Percentiles rank a stretch among this genome's conserved stretches.
phyloP scores from a whole-genome alignment of 1,284 basidiomycete genomes.

The Cutaneotrichosporon cutaneum region DNA sequence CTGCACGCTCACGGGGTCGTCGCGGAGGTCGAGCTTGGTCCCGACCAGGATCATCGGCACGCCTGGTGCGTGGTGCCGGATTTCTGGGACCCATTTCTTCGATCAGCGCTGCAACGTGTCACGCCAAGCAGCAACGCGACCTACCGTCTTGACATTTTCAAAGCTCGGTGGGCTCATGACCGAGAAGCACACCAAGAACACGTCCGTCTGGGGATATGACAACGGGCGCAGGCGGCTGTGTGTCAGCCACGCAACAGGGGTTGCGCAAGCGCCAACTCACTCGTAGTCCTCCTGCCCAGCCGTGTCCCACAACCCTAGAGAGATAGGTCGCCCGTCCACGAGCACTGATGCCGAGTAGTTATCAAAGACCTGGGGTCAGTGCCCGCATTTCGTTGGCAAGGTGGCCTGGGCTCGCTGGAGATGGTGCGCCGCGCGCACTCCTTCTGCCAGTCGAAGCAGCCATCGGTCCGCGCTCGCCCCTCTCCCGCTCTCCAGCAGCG shows the following conservation, averaged over 20 bases:
- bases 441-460: too few relatives aligned
- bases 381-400: too few relatives aligned
- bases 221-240: slow-evolving; percentile 89
- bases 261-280: slow-evolving; percentile 27
- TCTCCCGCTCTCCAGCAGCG: neutral
- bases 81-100: slow-evolving; percentile 88
- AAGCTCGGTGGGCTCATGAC: slow-evolving; percentile 95
- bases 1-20: slow-evolving; percentile 86
- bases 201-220: slow-evolving; percentile 98
- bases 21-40: slow-evolving; percentile 96
- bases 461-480: too few relatives aligned
- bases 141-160: slow-evolving; percentile 62
- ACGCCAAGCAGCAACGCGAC: too few relatives aligned
- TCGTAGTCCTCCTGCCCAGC: slow-evolving; percentile 79
- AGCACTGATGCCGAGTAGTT: slow-evolving; percentile 68
- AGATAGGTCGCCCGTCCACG: slow-evolving; percentile 96
- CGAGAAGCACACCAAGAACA: slow-evolving; percentile 99
- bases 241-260: slow-evolving; percentile 2
- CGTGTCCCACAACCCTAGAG: slow-evolving; percentile 59
- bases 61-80: slow-evolving; percentile 71
- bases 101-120: slow-evolving; percentile 4
- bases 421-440: neutral
- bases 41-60: slow-evolving; percentile 47
- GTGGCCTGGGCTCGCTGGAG: too few relatives aligned
- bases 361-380: slow-evolving; percentile 43